Conservation (phyloP, 208 protist species). For the Acanthamoeba sp. region DNA sequence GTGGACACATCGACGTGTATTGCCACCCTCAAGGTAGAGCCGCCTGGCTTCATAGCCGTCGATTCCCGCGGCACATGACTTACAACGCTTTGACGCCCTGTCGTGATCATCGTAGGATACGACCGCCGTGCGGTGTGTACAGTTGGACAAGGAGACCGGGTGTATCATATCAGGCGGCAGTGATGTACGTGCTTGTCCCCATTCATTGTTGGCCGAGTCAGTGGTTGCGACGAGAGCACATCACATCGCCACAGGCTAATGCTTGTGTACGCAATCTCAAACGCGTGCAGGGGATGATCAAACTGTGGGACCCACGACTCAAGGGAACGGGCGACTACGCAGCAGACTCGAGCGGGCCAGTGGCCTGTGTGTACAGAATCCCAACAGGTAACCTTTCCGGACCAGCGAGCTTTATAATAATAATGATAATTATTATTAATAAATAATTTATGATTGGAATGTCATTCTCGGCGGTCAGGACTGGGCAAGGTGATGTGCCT, state of each 20-base stretch:
- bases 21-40: conserved; percentile 27
- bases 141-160: neutral
- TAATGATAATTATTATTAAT: too few species aligned
- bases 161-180: conserved; percentile 59
- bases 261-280: too few species aligned
- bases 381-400: neutral
- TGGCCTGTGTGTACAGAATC: conserved; percentile 33
- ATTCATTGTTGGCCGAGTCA: neutral
- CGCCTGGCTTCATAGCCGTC: too few species aligned
- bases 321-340: conserved; percentile 12
- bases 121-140: conserved; percentile 19
- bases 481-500: conserved; percentile 55
- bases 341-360: neutral
- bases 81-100: neutral
- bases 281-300: conserved; percentile 7
- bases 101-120: neutral
- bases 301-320: conserved; percentile 45
- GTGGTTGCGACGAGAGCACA: too few species aligned
- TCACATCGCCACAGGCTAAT: too few species aligned
- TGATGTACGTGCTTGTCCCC: neutral
- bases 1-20: neutral
- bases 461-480: too few species aligned
- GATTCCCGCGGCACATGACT: too few species aligned
- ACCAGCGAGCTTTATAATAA: too few species aligned
- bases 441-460: too few species aligned